Evolutionary conservation across 768 basidiomycete species (phyloP).

Genomic region (Boletus tomentosulus): DNA sequence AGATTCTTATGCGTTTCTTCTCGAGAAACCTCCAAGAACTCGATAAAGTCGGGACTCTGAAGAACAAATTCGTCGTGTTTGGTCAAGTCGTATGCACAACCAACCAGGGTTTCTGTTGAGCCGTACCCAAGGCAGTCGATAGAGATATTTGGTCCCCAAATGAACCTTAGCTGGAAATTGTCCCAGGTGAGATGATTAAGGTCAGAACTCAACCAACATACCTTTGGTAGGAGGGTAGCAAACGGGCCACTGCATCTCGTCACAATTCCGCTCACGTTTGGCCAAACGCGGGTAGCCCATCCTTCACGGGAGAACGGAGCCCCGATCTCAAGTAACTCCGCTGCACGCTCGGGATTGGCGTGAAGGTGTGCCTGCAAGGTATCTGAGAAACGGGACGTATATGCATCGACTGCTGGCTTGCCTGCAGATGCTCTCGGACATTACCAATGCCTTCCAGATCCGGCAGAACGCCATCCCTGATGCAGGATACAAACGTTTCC

Average conservation of each 20-base stretch:
- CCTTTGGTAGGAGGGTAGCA: constrained; percentile 13
- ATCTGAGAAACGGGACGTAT: too few relatives aligned
- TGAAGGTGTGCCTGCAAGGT: constrained; percentile 11
- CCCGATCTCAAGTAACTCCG: constrained; percentile 13
- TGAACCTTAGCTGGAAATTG: constrained; percentile 6
- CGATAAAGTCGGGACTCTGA: constrained; percentile 2
- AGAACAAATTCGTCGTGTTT: constrained; percentile 10
- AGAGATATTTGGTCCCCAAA: constrained; percentile 10
- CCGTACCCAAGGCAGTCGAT: constrained; percentile 7
- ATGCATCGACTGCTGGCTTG: too few relatives aligned
- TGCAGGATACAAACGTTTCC: constrained; percentile 2
- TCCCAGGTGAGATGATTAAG: not conserved
- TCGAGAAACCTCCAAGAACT: constrained; percentile 4
- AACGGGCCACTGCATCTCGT: constrained; percentile 15
- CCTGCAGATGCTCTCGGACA: constrained; percentile 6
- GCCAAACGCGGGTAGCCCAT: constrained; percentile 20
- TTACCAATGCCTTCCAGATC: constrained; percentile 11
- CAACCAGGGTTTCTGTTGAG: constrained; percentile 11
- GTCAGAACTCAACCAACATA: not conserved
- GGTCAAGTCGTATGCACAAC: not conserved
- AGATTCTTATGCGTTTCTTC: constrained; percentile 13
- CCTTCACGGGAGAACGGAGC: constrained; percentile 13
- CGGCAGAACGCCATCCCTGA: constrained; percentile 17
- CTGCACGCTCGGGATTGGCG: constrained; percentile 11
- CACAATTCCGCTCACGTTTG: constrained; percentile 1